Evolutionary conservation across 2,329 filamentous ascomycete species (phyloP), one percentile per base, ranked within the genome.

Genomic region (Fusarium torreyae): DNA sequence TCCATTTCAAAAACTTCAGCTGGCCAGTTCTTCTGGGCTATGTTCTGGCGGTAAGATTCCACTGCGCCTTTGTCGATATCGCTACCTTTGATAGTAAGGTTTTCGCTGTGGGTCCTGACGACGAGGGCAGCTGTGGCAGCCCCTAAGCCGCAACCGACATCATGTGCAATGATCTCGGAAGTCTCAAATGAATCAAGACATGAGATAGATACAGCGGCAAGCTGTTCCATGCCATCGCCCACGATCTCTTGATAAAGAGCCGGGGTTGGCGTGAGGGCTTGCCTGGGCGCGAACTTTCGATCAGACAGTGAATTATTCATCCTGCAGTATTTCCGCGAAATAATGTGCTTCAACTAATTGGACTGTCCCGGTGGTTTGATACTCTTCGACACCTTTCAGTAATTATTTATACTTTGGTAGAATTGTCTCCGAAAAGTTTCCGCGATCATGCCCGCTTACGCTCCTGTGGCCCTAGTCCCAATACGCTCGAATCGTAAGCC

Each of bases 231-330:
- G 0, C 39, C 24, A 11, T 67, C 49, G 0, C 57, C 63, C 7
- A 59, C 65, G 0, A 67, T 34, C 11, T 63, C 39, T 0, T 40
- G 20, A 1, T 68, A 68, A 2, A 68, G 63, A 4, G 38, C 52
- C 13, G 65, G 39, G 0, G 65, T 68, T 14, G 65, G 65, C 9
- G 4, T 4, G 2, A 68, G 18, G 3, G 65, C 63, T 10, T 59
- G 43, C 22, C 54, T 57, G 1, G 65, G 65, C 0, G 17, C 14
- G 3, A 55, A 67, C 2, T 28, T 34, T 14, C 9, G 44, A 3
- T 57, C 15, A 1, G 43, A 46, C 13, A 46, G 51, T 4, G 52
- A 51, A 3, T 38, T 44, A 22, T 69, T 52, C 63, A 66, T 63
- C 4, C 13, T 49, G 18, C 7, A 8, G 13, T 43, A 13, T 17